Evolutionary conservation across 2,329 filamentous ascomycete species (phyloP), one percentile per base, ranked within the genome.

Genomic region (Sclerotinia spermophila): DNA sequence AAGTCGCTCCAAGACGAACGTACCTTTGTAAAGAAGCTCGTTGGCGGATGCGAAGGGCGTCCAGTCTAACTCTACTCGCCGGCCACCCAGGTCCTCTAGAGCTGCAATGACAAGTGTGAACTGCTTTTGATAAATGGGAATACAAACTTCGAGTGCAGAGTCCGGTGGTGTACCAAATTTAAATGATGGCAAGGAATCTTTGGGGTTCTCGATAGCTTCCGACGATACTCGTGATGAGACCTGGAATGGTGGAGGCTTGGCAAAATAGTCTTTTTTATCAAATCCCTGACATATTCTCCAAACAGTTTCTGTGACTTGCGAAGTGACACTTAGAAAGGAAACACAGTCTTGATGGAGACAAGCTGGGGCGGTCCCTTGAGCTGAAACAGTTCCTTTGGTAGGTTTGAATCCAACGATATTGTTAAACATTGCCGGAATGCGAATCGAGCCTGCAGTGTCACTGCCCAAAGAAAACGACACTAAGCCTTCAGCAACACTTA

Each of bases 281-380:
- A 82, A 83, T 7, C 80, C 82, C 64, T 82, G 80, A 58, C 82
- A 81, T 2, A 82, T 78, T 35, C 84, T 81, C 84, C 85, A 86
- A 5, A 87, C 79, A 13, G 71, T 79, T 64, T 84, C 79, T 13
- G 83, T 83, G 75, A 86, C 85, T 33, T 80, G 77, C 6, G 84
- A 79, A 19, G 79, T 84, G 15, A 78, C 76, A 4, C 84, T 80
- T 59, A 85, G 80, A 66, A 86, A 81, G 0, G 85, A 83, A 51
- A 86, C 82, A 72, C 84, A 86, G 75, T 88, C 86, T 19, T 87
- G 80, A 21, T 83, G 85, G 42, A 83, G 78, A 73, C 85, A 88
- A 30, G 86, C 86, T 35, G 84, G 84, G 7, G 81, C 82, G 0
- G 86, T 80, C 5, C 84, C 84, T 11, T 77, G 76, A 45, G 83